Evolutionary conservation across 2,329 filamentous ascomycete species (phyloP).

Genomic region (Trichoderma semiorbis): DNA sequence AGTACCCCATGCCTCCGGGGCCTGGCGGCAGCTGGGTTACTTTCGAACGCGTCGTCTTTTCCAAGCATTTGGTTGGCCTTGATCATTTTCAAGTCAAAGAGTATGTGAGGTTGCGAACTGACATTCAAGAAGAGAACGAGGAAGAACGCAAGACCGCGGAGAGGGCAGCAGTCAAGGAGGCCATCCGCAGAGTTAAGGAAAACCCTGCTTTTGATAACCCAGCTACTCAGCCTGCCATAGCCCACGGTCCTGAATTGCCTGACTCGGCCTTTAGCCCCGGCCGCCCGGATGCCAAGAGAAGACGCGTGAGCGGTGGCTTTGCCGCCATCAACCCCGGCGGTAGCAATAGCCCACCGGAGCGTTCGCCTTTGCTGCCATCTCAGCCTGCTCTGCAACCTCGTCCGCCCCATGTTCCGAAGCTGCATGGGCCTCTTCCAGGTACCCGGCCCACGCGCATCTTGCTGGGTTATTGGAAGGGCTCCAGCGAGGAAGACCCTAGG

Average conservation of each 20-base stretch:
- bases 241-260: conserved; percentile 49
- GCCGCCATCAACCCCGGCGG: conserved; percentile 33
- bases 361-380: conserved; percentile 19
- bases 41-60: conserved; percentile 58
- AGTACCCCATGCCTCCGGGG: conserved; percentile 52
- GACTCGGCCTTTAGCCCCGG: conserved; percentile 30
- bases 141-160: conserved; percentile 40
- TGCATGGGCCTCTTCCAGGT: conserved; percentile 44
- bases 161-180: conserved; percentile 44
- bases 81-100: conserved; percentile 59
- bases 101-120: conserved; percentile 54
- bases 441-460: conserved; percentile 56
- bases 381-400: conserved; percentile 19
- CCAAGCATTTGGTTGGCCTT: conserved; percentile 52
- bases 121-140: conserved; percentile 33
- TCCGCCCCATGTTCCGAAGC: neutral
- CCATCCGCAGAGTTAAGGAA: conserved; percentile 41
- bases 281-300: conserved; percentile 46
- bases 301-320: conserved; percentile 40
- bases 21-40: conserved; percentile 63
- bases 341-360: conserved; percentile 21
- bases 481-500: conserved; percentile 41
- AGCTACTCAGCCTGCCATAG: conserved; percentile 42
- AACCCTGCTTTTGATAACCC: conserved; percentile 44
- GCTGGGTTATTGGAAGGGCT: conserved; percentile 58